Base-by-base conservation (phyloP, 1,139 yeast species). In the Taphrina confusa region DNA sequence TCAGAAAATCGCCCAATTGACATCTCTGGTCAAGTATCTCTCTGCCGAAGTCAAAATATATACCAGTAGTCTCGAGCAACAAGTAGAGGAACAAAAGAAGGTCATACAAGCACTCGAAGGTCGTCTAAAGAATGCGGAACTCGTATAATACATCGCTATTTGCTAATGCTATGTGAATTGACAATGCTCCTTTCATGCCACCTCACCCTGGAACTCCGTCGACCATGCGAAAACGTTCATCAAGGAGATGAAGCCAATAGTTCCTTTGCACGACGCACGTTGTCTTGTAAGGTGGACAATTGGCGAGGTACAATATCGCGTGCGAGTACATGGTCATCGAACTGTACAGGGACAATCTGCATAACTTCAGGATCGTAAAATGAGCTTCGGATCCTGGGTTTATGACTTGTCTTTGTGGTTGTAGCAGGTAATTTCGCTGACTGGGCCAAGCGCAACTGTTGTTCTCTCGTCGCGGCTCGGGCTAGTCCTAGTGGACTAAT, bases 41-140 rank as follows among this genome's bases (percentile, higher is more conserved):
- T 31, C 58, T 11, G 45, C 44, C 12, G 58, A 54, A 33, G 58
- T 54, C 23, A 42, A 54, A 16, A 34, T 54, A 25, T 44, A 42
- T 31, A 52, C 57, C 16, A 33, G 25, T 4, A 39, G 37, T n/a
- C 57, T 52, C 46, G 57, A 52, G 16, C 39, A 52, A 18, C 31
- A 52, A 40, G 47, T 52, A 23, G 28, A 40, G 30, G 30, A 23
- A 18, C 57, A 52, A 44, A 18, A 20, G 28, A 5, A 4, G 12
- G n/a, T 25, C 3, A 37, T 37, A 9, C 25, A 22, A 42, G 39
- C 39, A 18, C 40, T 22, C 31, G 31, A 34, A n/a, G n/a, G 16
- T 23, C 42, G 39, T n/a, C n/a, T n/a, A n/a, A n/a, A n/a, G n/a
- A n/a, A n/a, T n/a, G n/a, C n/a, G n/a, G n/a, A n/a, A n/a, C n/a